Conservation (phyloP, 345 rosid species). For the Brassica rapa region DNA sequence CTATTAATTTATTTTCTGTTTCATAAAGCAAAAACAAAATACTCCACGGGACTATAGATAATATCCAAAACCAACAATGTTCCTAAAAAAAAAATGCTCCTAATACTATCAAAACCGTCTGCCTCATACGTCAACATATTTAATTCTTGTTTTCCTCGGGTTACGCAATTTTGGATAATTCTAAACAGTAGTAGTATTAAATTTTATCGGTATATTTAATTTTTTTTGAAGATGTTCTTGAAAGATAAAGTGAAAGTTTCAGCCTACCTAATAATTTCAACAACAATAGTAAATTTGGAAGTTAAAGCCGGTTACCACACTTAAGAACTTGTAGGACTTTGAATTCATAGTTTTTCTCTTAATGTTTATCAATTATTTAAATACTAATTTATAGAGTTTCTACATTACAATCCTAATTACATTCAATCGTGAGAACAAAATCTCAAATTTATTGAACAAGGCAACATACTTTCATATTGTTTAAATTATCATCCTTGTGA, state of each 20-base stretch:
- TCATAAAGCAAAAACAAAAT: conserved; percentile 36
- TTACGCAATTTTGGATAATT: conserved; percentile 17
- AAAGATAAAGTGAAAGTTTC: neutral
- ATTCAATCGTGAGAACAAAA: neutral
- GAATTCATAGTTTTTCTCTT: neutral
- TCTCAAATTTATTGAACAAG: neutral
- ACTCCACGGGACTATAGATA: conserved; percentile 28
- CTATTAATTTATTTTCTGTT: conserved; percentile 7
- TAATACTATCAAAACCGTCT: conserved; percentile 26
- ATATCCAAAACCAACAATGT: conserved; percentile 30
- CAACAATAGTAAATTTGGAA: conserved; percentile 5
- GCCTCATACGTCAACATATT: conserved; percentile 29
- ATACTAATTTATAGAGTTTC: neutral
- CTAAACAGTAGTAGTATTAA: neutral
- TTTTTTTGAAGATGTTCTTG: neutral
- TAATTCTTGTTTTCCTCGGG: neutral
- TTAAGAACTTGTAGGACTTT: neutral
- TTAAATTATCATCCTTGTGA: neutral
- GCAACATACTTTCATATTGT: neutral
- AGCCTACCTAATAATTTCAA: conserved; percentile 18
- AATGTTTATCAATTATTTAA: too few species aligned
- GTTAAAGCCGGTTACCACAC: neutral
- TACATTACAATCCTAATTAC: neutral
- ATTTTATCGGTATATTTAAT: neutral
- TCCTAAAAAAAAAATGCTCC: conserved; percentile 26